Base-by-base conservation (phyloP, 805 yeast genomes). In the Kluyveromyces siamensis region DNA sequence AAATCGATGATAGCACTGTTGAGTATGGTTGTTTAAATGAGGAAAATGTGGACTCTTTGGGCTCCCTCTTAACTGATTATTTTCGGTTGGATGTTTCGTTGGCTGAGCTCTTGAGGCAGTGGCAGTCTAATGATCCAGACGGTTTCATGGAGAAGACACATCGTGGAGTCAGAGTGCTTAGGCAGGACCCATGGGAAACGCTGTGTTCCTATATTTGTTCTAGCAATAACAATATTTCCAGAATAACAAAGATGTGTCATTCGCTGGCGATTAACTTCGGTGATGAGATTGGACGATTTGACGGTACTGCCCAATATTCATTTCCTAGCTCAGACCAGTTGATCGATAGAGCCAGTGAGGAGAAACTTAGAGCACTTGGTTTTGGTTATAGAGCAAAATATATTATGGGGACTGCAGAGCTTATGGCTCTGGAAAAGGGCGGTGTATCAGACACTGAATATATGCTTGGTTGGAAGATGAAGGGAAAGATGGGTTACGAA, bases 131-230 rank as follows among this genome's bases (percentile, higher is more conserved):
- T 17, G 95, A 88, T 61, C 45, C 70, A 17, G 65, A 70, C 18
- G 45, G 45, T 17, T 83, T 81, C 57, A 62, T 62, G 42, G 66
- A 63, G 45, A 62, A 61, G 47, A 47, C 68, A 6, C 53, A 63
- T 48, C 71, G 71, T 4, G 98, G 97, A 0, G 81, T 91, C 17
- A 70, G 99, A 30, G 87, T 91, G 53, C 73, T 93, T 27, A 74
- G 90, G 37, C 98, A 93, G 64, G 96, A 91, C 54, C 98, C 99
- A 0, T 93, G 98, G 98, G 99, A 93, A 56, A 88, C 91, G 40
- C 70, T 89, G 41, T 70, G 91, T 17, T 85, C 93, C 2, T 93
- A 91, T 55, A 93, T 93, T 10, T 93, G 98, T 67, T 87, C 96
- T 1, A 83, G 95, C n/a, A 93, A 93, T 65, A 93, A 93, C 67